Conservation (phyloP, 2,329 filamentous ascomycete genomes). For the Ramichloridium luteum region DNA sequence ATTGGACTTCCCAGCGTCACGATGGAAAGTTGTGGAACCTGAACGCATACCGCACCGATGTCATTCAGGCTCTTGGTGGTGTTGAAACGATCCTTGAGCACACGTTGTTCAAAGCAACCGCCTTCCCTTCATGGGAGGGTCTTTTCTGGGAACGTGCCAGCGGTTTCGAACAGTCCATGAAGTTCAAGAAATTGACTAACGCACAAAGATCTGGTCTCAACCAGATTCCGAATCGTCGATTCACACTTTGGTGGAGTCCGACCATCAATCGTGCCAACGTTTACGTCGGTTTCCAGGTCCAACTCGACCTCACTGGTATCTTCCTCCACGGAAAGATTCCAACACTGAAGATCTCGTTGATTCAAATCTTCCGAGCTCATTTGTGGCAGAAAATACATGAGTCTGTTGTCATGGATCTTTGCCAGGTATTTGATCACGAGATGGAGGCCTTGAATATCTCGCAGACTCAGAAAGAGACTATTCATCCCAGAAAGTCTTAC, state of each 20-base stretch:
- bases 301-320: slow-evolving; percentile 93
- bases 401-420: slow-evolving; percentile 96
- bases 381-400: slow-evolving; percentile 99
- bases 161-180: slow-evolving; percentile 52
- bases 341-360: slow-evolving; percentile 91
- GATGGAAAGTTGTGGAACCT: slow-evolving; percentile 92
- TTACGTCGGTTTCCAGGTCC: slow-evolving; percentile 98
- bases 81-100: slow-evolving; percentile 89
- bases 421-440: slow-evolving; percentile 96
- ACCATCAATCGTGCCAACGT: slow-evolving; percentile 58
- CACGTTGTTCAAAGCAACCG: slow-evolving; percentile 78
- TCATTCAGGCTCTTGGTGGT: slow-evolving; percentile 90
- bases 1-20: slow-evolving; percentile 96
- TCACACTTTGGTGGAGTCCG: slow-evolving; percentile 90
- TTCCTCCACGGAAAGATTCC: slow-evolving; percentile 99
- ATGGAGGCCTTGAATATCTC: slow-evolving; percentile 91
- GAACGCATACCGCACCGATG: slow-evolving; percentile 89
- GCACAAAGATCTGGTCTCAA: slow-evolving; percentile 93
- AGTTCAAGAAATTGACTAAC: slow-evolving; percentile 98
- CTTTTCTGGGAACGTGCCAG: slow-evolving; percentile 58
- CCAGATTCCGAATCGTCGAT: slow-evolving; percentile 96
- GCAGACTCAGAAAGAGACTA: slow-evolving; percentile 97
- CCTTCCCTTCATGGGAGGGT: slow-evolving; percentile 94
- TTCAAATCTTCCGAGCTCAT: slow-evolving; percentile 98
- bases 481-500: slow-evolving; percentile 97